A percentile compares a stretch with the other conserved stretches of the same genome.
phyloP scores from a whole-genome alignment of 2,329 filamentous ascomycete species.

The Cladophialophora bantiana region DNA sequence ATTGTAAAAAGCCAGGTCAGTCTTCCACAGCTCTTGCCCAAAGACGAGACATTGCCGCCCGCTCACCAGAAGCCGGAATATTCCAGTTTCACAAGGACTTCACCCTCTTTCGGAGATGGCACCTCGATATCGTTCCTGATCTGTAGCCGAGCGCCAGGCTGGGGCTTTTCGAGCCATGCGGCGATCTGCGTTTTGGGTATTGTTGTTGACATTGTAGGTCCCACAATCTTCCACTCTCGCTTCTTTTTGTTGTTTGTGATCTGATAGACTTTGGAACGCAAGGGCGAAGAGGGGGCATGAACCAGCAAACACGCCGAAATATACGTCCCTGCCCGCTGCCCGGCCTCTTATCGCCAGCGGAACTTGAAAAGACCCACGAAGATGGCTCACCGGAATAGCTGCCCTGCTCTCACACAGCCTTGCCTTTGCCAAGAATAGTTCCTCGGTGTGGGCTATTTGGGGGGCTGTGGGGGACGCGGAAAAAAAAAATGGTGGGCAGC shows the following conservation, averaged over 20 bases:
- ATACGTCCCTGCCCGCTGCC: neutral
- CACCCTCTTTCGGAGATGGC: conserved; percentile 48
- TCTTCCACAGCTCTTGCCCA: neutral
- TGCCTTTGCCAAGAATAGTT: neutral
- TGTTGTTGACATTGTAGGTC: conserved; percentile 1
- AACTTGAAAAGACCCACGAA: neutral
- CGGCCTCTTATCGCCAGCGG: neutral
- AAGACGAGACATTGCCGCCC: neutral
- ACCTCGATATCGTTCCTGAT: conserved; percentile 48
- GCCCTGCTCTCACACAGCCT: neutral
- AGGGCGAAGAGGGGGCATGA: neutral
- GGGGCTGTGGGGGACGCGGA: neutral
- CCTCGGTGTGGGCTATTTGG: neutral
- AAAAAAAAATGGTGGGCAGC: neutral
- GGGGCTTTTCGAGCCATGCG: conserved; percentile 48
- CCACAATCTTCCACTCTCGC: neutral
- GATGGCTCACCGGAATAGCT: neutral
- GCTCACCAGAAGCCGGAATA: conserved; percentile 52
- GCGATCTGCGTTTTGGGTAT: conserved; percentile 43
- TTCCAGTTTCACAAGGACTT: conserved; percentile 57
- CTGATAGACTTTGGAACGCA: neutral
- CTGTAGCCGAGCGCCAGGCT: conserved; percentile 46
- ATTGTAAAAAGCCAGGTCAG: neutral
- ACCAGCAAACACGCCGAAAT: neutral
- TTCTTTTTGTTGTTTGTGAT: neutral